phyloP scores from a whole-genome alignment of 306 rosid genomes.

The Ammopiptanthus mongolicus region DNA sequence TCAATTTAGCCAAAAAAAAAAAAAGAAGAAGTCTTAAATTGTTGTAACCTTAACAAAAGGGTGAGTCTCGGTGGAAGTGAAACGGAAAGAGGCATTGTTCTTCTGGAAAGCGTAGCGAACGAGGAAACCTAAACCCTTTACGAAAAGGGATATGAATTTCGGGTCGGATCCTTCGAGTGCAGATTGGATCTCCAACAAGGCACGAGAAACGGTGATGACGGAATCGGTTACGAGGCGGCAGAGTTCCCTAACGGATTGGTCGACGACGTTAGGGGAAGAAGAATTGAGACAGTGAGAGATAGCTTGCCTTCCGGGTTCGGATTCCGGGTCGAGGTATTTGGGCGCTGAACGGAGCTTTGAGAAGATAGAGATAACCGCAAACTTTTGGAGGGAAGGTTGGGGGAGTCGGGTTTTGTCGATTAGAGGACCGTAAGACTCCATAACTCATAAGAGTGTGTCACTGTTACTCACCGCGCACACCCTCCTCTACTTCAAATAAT shows the following conservation, averaged over 20 bases:
- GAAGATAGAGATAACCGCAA: slow-evolving; percentile 77
- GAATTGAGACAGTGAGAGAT: slow-evolving; percentile 66
- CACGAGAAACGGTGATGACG: slow-evolving; percentile 38
- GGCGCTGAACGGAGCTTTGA: slow-evolving; percentile 78
- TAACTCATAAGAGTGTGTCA: too few species aligned
- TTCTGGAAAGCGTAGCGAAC: slow-evolving; percentile 56
- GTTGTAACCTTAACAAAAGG: slow-evolving; percentile 62
- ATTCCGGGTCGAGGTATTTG: slow-evolving; percentile 48
- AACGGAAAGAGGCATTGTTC: slow-evolving; percentile 41
- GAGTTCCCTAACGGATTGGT: slow-evolving; percentile 77
- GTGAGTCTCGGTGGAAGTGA: slow-evolving; percentile 40
- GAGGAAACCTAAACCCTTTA: slow-evolving; percentile 72
- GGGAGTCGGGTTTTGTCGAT: slow-evolving; percentile 71
- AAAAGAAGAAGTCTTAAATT: too few species aligned
- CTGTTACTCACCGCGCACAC: too few species aligned
- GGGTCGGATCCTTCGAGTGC: slow-evolving; percentile 66
- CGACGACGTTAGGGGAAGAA: slow-evolving; percentile 64
- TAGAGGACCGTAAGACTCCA: slow-evolving; percentile 61
- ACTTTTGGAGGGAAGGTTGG: slow-evolving; percentile 81
- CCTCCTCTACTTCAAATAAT: too few species aligned
- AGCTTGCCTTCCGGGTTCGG: slow-evolving; percentile 72
- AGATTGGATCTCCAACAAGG: slow-evolving; percentile 70
- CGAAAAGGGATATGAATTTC: slow-evolving; percentile 51
- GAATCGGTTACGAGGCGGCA: slow-evolving; percentile 70
- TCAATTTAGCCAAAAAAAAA: too few species aligned